Percentiles rank a stretch among this genome's conserved stretches.
Evolutionary conservation across 805 yeast genomes (phyloP).

Genomic region (Brettanomyces naardenensis): DNA sequence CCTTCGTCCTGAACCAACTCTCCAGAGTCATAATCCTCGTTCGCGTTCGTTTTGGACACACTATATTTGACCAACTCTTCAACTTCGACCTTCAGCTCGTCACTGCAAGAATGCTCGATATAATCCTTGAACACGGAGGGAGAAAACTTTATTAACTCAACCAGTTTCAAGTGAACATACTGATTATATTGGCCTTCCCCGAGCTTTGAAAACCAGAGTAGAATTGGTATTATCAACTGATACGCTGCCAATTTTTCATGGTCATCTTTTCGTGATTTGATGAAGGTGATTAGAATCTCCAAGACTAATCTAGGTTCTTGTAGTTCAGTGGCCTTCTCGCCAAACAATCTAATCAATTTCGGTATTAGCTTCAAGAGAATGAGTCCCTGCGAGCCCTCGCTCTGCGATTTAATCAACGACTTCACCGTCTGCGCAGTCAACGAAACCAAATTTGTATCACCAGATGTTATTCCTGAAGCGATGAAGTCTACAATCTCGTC

Average conservation of each 20-base stretch:
- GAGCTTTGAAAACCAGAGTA: constrained; percentile 24
- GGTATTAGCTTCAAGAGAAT: constrained; percentile 41
- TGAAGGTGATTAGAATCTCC: constrained; percentile 42
- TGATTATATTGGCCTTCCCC: constrained; percentile 18
- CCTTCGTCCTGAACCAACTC: constrained; percentile 1
- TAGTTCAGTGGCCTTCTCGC: constrained; percentile 9
- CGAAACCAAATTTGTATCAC: constrained; percentile 25
- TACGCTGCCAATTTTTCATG: constrained; percentile 23
- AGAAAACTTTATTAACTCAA: constrained; percentile 37
- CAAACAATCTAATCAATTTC: constrained; percentile 27
- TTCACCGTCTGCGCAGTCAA: constrained; percentile 56
- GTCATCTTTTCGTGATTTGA: constrained; percentile 28
- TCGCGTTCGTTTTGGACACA: background rate
- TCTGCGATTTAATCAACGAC: constrained; percentile 35
- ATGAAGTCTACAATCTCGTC: constrained; percentile 28
- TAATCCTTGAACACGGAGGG: constrained; percentile 42
- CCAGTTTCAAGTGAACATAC: constrained; percentile 39
- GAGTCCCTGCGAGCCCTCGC: constrained; percentile 22
- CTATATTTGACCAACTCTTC: constrained; percentile 34
- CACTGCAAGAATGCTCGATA: constrained; percentile 28
- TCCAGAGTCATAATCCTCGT: background rate
- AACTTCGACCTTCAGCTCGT: constrained; percentile 32
- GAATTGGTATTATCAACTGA: constrained; percentile 23
- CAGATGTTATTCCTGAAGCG: constrained; percentile 26
- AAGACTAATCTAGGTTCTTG: constrained; percentile 33